Evolutionary conservation across 2,329 filamentous ascomycete species (phyloP).

Genomic region (Pseudocercospora cruenta): DNA sequence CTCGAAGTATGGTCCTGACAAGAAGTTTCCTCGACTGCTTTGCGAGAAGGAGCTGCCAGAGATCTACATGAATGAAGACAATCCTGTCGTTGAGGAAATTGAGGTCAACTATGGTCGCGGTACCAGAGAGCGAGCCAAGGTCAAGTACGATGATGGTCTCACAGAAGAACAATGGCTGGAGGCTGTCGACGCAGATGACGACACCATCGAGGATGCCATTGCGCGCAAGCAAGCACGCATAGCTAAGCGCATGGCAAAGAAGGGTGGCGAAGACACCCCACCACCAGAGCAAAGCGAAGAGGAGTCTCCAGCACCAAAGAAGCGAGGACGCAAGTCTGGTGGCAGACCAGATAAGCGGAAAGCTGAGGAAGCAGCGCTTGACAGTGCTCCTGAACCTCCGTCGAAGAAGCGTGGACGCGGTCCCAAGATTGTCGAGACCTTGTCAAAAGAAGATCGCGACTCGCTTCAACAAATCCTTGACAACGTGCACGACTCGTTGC

Average conservation of each 20-base stretch:
- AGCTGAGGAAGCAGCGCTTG: conserved; percentile 67
- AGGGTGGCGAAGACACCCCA: conserved; percentile 72
- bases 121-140: conserved; percentile 89
- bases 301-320: conserved; percentile 73
- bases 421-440: conserved; percentile 66
- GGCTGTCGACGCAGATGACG: conserved; percentile 95
- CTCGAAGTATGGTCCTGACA: conserved; percentile 72
- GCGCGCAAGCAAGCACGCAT: conserved; percentile 85
- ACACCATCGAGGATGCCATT: conserved; percentile 89
- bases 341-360: conserved; percentile 80
- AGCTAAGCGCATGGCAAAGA: conserved; percentile 77
- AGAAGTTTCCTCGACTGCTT: conserved; percentile 77
- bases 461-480: conserved; percentile 80
- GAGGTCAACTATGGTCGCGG: conserved; percentile 83
- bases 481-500: conserved; percentile 75
- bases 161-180: conserved; percentile 99
- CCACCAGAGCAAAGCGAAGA: conserved; percentile 75
- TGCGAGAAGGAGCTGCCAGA: conserved; percentile 86
- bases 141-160: conserved; percentile 94
- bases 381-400: conserved; percentile 73
- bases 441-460: conserved; percentile 71
- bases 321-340: conserved; percentile 75
- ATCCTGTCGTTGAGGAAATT: conserved; percentile 75
- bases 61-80: conserved; percentile 87
- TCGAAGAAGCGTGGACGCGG: conserved; percentile 72